phyloP scores from a whole-genome alignment of 2,329 filamentous ascomycete species.

The Fusarium scirpi region DNA sequence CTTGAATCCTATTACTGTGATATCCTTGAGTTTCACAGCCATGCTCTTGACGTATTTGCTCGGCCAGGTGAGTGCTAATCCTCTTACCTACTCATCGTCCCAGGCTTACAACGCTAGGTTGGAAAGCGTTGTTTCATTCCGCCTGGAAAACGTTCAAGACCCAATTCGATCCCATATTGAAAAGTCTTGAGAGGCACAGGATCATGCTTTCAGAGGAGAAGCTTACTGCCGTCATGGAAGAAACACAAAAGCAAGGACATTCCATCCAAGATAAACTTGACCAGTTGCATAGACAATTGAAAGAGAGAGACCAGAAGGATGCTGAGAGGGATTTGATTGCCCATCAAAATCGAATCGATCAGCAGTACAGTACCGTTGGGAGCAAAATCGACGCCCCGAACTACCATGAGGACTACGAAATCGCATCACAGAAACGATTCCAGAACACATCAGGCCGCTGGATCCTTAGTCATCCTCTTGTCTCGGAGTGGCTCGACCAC shows the following conservation, averaged over 20 bases:
- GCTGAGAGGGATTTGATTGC: background rate
- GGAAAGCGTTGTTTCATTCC: background rate
- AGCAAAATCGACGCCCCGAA: background rate
- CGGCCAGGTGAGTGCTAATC: background rate
- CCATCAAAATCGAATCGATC: background rate
- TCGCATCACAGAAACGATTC: background rate
- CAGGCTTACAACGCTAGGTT: background rate
- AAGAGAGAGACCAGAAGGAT: background rate
- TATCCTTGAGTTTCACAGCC: background rate
- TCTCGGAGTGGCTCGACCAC: background rate
- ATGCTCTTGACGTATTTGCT: background rate
- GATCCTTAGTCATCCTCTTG: background rate
- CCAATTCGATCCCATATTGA: too few relatives aligned
- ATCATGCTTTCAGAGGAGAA: background rate
- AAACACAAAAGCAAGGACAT: background rate
- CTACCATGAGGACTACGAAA: background rate
- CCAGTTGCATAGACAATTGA: background rate
- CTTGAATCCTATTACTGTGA: background rate
- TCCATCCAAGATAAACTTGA: background rate
- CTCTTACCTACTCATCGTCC: rapidly evolving
- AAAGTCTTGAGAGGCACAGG: too few relatives aligned
- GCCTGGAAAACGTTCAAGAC: background rate
- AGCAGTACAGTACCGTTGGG: background rate
- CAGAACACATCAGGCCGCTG: background rate
- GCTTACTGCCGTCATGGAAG: background rate